phyloP scores from a whole-genome alignment of 805 yeast species.

The Scheffersomyces lignosus region DNA sequence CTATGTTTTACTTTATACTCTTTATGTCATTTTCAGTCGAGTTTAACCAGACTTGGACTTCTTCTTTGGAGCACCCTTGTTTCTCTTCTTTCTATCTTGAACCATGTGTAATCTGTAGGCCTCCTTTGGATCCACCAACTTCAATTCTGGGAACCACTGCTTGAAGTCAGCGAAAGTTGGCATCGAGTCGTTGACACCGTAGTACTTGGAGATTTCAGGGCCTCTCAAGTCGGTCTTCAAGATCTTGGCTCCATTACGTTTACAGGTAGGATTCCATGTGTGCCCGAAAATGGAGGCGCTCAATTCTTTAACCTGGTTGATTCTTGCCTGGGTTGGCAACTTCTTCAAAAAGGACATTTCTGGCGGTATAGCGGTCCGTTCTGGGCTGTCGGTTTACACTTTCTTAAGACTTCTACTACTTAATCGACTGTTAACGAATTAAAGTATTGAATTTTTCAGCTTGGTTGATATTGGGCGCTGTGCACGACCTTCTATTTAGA shows the following conservation, averaged over 20 bases:
- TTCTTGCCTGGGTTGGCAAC: constrained; percentile 45
- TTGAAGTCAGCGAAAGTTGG: constrained; percentile 63
- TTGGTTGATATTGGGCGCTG: no score
- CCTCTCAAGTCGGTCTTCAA: constrained; percentile 71
- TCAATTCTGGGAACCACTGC: constrained; percentile 49
- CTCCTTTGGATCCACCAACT: constrained; percentile 67
- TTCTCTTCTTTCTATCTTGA: constrained; percentile 72
- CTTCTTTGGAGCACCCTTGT: constrained; percentile 86
- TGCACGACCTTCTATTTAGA: no score
- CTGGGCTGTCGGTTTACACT: no score
- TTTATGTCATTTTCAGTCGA: no score
- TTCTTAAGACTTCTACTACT: no score
- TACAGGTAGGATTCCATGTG: constrained; percentile 62
- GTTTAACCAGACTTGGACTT: constrained; percentile 41
- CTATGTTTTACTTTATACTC: no score
- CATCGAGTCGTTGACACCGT: constrained; percentile 66
- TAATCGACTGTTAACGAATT: no score
- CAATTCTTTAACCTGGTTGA: constrained; percentile 56
- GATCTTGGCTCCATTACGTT: constrained; percentile 73
- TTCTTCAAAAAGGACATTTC: constrained; percentile 23
- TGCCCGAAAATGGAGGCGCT: constrained; percentile 69
- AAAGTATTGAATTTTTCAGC: no score
- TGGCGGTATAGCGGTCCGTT: no score
- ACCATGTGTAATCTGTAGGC: constrained; percentile 66
- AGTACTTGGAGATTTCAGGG: constrained; percentile 65